Evolutionary conservation across 1,139 yeast species (phyloP).

Genomic region (Taiozyma sp.): DNA sequence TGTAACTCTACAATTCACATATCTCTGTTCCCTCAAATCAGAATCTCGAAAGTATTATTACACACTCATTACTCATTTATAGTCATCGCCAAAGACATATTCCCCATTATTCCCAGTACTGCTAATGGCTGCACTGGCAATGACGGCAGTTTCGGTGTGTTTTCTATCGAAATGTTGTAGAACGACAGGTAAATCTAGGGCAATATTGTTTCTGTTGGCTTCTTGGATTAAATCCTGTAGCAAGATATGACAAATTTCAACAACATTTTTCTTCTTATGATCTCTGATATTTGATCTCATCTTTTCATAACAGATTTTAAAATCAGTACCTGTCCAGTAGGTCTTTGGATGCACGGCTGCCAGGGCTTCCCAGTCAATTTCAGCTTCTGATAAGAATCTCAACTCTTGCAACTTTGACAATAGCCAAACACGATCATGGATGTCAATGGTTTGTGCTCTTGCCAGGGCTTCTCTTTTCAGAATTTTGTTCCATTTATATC

Average conservation of each 20-base stretch:
- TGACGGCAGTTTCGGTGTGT: conserved; percentile 5
- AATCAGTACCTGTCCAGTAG: conserved; percentile 41
- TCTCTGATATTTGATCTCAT: conserved; percentile 38
- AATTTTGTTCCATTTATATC: conserved; percentile 89
- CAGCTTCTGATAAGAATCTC: conserved; percentile 41
- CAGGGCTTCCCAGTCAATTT: conserved; percentile 60
- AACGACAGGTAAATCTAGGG: conserved; percentile 19
- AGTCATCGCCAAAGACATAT: neutral
- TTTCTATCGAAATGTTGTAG: conserved; percentile 9
- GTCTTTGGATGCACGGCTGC: conserved; percentile 39
- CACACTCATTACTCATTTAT: neutral
- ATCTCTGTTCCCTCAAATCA: neutral
- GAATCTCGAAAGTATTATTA: neutral
- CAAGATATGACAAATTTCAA: conserved; percentile 31
- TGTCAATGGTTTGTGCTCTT: conserved; percentile 44
- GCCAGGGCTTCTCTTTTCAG: conserved; percentile 52
- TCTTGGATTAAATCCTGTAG: conserved; percentile 20
- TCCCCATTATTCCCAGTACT: conserved; percentile 1
- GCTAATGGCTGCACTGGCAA: conserved; percentile 17
- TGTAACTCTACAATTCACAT: neutral
- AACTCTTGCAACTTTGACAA: conserved; percentile 43
- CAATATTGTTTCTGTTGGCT: conserved; percentile 13
- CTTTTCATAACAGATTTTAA: conserved; percentile 39
- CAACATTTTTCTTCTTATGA: conserved; percentile 32
- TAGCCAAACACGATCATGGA: conserved; percentile 53